Evolutionary conservation across 2,329 filamentous ascomycete species (phyloP).

Genomic region (Aspergillus piperis): DNA sequence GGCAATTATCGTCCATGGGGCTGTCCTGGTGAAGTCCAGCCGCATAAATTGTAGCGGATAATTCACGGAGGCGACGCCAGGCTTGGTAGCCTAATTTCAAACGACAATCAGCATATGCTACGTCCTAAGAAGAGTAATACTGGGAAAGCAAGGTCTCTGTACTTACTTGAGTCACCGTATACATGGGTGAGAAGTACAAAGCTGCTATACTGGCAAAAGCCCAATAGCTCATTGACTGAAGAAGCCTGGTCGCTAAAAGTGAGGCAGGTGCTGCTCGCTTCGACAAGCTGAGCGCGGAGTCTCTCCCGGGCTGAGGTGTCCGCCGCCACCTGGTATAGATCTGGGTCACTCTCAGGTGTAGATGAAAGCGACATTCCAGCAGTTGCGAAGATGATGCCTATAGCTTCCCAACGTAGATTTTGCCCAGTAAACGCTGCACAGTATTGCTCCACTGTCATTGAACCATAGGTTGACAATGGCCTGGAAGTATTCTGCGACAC

Average conservation of each 20-base stretch:
- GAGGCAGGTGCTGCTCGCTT: slow-evolving; percentile 38
- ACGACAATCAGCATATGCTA: neutral
- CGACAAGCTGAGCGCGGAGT: slow-evolving; percentile 33
- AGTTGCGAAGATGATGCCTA: slow-evolving; percentile 44
- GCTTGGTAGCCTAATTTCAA: slow-evolving; percentile 45
- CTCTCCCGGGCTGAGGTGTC: slow-evolving; percentile 29
- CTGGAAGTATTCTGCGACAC: slow-evolving; percentile 36
- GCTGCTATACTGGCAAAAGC: slow-evolving; percentile 38
- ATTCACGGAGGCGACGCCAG: slow-evolving; percentile 51
- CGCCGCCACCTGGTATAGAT: slow-evolving; percentile 26
- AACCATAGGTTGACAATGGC: slow-evolving; percentile 26
- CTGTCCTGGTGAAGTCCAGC: slow-evolving; percentile 51
- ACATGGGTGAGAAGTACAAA: slow-evolving; percentile 36
- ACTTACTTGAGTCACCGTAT: slow-evolving; percentile 38
- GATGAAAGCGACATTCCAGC: slow-evolving; percentile 39
- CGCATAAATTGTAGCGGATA: slow-evolving; percentile 50
- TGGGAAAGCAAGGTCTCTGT: slow-evolving; percentile 28
- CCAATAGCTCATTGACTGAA: slow-evolving; percentile 36
- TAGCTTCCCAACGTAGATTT: slow-evolving; percentile 45
- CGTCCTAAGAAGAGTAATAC: neutral
- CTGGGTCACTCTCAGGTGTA: slow-evolving; percentile 33
- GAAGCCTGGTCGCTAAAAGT: slow-evolving; percentile 36
- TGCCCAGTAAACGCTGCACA: slow-evolving; percentile 30
- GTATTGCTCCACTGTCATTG: slow-evolving; percentile 37
- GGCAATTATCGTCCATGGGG: slow-evolving; percentile 30